These are phyloP conservation scores for Allodekkera sacchari DNA, from an alignment of 805 yeast species.

Conservation along the genomic window DNA sequence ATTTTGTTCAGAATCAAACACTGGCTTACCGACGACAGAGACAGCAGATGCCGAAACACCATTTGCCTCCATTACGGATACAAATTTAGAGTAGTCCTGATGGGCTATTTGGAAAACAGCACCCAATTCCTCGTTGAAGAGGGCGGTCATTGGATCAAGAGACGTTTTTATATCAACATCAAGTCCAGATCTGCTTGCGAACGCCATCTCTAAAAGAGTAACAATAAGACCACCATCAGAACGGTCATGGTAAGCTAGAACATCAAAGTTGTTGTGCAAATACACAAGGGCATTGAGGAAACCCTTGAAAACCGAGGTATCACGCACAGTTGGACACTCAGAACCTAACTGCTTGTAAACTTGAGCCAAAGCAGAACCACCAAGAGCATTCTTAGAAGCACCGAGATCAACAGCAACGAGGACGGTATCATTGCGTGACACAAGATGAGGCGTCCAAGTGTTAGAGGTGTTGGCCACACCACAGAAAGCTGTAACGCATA, in stretches of 20 bases:
- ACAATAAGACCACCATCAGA: constrained; percentile 94
- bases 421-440: constrained; percentile 40
- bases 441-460: constrained; percentile 92
- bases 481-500: constrained; percentile 85
- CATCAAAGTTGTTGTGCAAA: constrained; percentile 60
- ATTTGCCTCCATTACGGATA: constrained; percentile 41
- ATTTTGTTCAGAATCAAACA: constrained; percentile 37
- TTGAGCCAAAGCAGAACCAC: constrained; percentile 94
- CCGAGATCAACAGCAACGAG: constrained; percentile 79
- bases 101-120: constrained; percentile 83
- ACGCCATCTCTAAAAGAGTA: constrained; percentile 90
- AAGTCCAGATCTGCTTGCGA: constrained; percentile 87
- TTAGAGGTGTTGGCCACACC: constrained; percentile 76
- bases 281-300: constrained; percentile 61
- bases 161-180: constrained; percentile 39
- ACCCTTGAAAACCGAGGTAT: constrained; percentile 50
- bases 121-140: constrained; percentile 93
- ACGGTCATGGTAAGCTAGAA: constrained; percentile 88
- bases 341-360: constrained; percentile 85
- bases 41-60: constrained; percentile 51
- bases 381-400: constrained; percentile 49
- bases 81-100: constrained; percentile 46
- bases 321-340: constrained; percentile 75
- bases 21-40: constrained; percentile 62
- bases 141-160: constrained; percentile 33